Evolutionary conservation across 176 grass and related monocot genomes (phyloP), one percentile per base, ranked within the genome.

Genomic region (Elaeis guineensis): DNA sequence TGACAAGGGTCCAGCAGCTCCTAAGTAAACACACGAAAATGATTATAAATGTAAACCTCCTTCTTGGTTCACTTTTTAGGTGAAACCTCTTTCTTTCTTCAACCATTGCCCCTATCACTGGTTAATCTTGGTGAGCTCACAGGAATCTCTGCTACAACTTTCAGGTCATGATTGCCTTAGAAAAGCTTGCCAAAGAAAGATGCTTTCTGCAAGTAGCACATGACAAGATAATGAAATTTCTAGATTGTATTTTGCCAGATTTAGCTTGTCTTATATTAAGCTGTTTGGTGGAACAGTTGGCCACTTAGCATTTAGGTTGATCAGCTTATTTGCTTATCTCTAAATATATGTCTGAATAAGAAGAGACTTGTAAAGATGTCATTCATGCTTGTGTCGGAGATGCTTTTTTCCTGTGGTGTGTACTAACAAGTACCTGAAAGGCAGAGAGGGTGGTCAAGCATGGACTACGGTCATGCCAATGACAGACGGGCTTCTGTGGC

Each of bases 391-490:
- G 67, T 49, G 53, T 58, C 67, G 50, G 67, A 70, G 67, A 6
- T 58, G 67, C 54, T 68, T 67, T 70, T 25, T 54, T 50, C 19
- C 16, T 58, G 54, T 59, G 17, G 21, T 25, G 54, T 50, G 67
- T 17, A 58, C 67, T 11, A 58, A 70, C 54, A 55, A 70, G 67
- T 59, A 70, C 67, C 58, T 58, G 20, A 48, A 58, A 30, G 6
- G 55, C 64, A 67, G 24, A 0, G 7, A 35, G 35, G 2, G 30
- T 18, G 16, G 26, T 21, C 29, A 63, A 22, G n/a, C 57, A n/a
- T 58, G 55, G 67, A 49, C 58, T 69, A 50, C 67, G 44, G 67
- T 58, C 35, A 20, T 69, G 54, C 54, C 67, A 68, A 16, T 20
- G 18, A n/a, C 9, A 7, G 4, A 1, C 32, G 11, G 32, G 0